Base-by-base conservation (phyloP, 257 asterid genomes). In the Schizonepeta tenuifolia region DNA sequence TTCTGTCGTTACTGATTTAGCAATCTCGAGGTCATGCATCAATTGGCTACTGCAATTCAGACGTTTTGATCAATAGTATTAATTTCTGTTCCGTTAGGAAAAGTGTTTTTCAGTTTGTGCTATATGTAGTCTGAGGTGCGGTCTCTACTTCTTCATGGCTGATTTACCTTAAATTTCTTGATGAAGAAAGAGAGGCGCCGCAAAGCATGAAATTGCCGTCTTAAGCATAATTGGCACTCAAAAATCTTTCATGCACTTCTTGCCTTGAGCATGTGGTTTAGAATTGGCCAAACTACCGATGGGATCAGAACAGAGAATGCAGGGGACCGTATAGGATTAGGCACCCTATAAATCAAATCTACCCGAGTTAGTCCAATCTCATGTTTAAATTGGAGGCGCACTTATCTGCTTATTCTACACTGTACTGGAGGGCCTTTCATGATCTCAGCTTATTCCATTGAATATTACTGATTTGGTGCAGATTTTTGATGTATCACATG, bases 1-100 rank as follows among this genome's bases (percentile, higher is more conserved):
- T 49, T 15, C 26, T 50, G 13, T 61, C 50, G 9, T 28, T 67
- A 49, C 64, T 55, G 53, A 49, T 62, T 9, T 28, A 20, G 38
- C 57, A 50, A 49, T 77, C 22, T 62, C 38, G 40, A 13, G 64
- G 73, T 46, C 62, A 24, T 35, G 75, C 74, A 62, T 53, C 71
- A 38, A 13, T 11, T 24, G 4, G 11, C 61, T 28, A 41, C 65
- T 17, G 21, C 8, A 18, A 61, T 71, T 74, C 28, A 24, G 36
- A 54, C 38, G 40, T 24, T 53, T 64, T 47, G 60, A 63, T 61
- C 61, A 33, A 24, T 67, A 14, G 22, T 13, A 7, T 67, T 17
- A 21, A 28, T 63, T 20, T 28, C 41, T 55, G 46, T 64, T 44
- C 33, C 20, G 71, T 57, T 35, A 24, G 28, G 54, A 41, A 57